Conservation (phyloP, 345 rosid genomes). For the Dovyalis caffra region DNA sequence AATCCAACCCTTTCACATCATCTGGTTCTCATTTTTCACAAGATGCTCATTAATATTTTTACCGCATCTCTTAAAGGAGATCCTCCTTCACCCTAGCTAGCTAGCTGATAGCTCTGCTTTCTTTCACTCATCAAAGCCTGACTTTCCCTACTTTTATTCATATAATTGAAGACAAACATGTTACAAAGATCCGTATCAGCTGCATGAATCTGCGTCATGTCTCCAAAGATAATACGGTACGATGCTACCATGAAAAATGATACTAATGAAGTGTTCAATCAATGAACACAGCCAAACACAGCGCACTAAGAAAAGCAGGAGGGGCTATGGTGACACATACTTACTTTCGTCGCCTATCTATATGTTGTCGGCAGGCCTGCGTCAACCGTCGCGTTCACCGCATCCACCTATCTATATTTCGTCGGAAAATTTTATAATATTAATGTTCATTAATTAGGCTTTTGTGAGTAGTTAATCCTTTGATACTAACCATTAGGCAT, state of each 20-base stretch:
- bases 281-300: too few relatives aligned
- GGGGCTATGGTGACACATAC: not conserved
- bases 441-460: too few relatives aligned
- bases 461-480: too few relatives aligned
- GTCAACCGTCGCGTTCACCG: too few relatives aligned
- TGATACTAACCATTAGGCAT: too few relatives aligned
- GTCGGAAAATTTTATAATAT: too few relatives aligned
- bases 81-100: not conserved
- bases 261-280: not conserved
- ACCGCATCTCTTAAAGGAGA: not conserved
- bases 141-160: not conserved
- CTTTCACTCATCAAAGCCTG: not conserved
- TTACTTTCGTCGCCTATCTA: too few relatives aligned
- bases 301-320: too few relatives aligned
- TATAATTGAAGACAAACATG: not conserved
- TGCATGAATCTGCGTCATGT: not conserved
- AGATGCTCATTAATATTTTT: not conserved
- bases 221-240: not conserved
- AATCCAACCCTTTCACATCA: slow-evolving; percentile 36
- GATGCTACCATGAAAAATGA: not conserved
- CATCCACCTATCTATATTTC: too few relatives aligned
- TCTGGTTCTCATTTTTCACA: slow-evolving; percentile 2
- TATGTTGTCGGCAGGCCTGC: too few relatives aligned
- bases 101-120: not conserved
- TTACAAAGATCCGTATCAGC: not conserved